Percentiles rank a stretch among this genome's conserved stretches.
These are phyloP conservation scores for Kluyveromyces sp. DNA, from an alignment of 1,139 yeast genomes.

Conservation along the genomic window DNA sequence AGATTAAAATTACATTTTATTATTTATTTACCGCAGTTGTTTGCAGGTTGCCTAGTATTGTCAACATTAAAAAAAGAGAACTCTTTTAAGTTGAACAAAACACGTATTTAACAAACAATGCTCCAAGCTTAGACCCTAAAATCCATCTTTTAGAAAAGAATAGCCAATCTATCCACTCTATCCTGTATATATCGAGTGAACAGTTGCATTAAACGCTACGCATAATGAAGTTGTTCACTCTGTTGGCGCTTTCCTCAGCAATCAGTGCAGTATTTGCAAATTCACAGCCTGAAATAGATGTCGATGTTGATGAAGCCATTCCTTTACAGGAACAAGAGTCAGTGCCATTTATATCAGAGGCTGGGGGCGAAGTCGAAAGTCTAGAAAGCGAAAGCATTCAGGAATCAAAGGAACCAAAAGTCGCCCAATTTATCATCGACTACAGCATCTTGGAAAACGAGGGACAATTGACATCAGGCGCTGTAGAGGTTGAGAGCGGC, in stretches of 20 bases:
- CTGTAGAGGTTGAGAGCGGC: slow-evolving; percentile 37
- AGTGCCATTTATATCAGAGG: neutral
- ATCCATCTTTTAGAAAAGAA: too few species aligned
- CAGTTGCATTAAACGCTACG: too few species aligned
- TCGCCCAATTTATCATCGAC: slow-evolving; percentile 34
- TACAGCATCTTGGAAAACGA: slow-evolving; percentile 40
- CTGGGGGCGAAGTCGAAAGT: neutral
- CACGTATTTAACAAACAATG: too few species aligned
- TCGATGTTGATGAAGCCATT: neutral
- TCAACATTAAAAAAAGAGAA: too few species aligned
- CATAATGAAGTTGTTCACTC: slow-evolving; percentile 4
- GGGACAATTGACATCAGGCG: slow-evolving; percentile 31
- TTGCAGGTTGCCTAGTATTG: too few species aligned
- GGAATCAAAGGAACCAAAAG: slow-evolving; percentile 4
- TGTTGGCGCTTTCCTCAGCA: neutral
- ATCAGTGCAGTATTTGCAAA: slow-evolving; percentile 1
- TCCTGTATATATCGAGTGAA: too few species aligned
- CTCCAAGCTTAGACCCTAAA: too few species aligned
- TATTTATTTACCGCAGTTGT: too few species aligned
- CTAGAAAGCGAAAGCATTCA: neutral
- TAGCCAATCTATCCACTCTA: too few species aligned
- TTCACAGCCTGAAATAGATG: neutral
- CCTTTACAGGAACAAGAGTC: neutral
- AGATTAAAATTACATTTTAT: too few species aligned
- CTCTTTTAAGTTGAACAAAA: too few species aligned